Base-by-base conservation (phyloP, 148 eudicot species). In the Camellia japonica region DNA sequence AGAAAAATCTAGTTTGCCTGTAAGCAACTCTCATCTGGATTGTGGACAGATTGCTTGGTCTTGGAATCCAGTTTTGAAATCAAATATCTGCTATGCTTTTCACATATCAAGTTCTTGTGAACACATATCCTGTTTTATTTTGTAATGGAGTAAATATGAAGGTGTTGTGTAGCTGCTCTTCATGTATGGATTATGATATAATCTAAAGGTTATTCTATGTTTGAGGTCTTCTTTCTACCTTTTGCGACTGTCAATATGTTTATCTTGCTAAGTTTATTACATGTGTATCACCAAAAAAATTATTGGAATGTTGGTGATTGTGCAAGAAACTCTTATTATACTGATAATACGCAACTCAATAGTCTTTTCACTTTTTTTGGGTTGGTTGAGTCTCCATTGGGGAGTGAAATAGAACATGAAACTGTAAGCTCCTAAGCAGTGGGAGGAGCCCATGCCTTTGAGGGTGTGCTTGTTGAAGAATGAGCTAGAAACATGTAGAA, bases 1-100 rank as follows among this genome's bases (percentile, higher is more conserved):
- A 56, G 15, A 20, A 69, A 41, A 52, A 49, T 15, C 60, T 63
- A 79, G 51, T 69, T 59, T 75, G 78, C 76, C 46, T 78, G 80
- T 71, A 64, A 82, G 82, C 44, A 19, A n/a, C 82, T 46, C 75
- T 79, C 67, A 44, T 80, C 77, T 71, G 77, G 51, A 73, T 42
- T 56, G 7, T 79, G 76, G 76, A 76, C n/a, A 4, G 71, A 56
- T 75, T 73, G 67, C 19, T 60, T 67, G 20, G 73, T 56, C 58
- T 30, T 74, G 68, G 68, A 52, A 51, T 65, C 56, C 75, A n/a
- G 74, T 78, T 47, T 49, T 68, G 68, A 66, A 19, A 23, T 67
- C 64, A 60, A 23, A 10, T 61, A 56, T 18, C 44, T 77, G n/a
- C 62, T 5, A 43, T 77, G 23, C 41, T 47, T 74, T 73, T 59